A percentile compares a stretch with the other conserved stretches of the same genome.
phyloP scores from a whole-genome alignment of 495 filamentous ascomycete genomes.

The Neurospora terricola region DNA sequence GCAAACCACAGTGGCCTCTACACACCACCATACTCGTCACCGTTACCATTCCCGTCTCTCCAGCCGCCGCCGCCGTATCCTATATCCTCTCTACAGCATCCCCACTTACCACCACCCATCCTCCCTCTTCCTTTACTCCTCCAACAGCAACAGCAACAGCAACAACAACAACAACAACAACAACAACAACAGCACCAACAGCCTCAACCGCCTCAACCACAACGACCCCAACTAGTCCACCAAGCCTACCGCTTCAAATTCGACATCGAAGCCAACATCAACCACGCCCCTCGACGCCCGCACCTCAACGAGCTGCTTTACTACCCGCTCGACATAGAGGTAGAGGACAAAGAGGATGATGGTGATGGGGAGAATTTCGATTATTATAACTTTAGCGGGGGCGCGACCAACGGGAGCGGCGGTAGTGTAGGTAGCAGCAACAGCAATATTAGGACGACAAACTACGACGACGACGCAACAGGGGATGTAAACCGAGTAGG shows the following conservation, averaged over 20 bases:
- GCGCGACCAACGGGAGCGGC: background rate
- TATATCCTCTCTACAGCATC: background rate
- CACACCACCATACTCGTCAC: background rate
- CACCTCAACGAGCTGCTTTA: conserved; percentile 33
- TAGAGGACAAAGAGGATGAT: conserved; percentile 22
- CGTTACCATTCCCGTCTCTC: background rate
- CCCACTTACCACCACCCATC: background rate
- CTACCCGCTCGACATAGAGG: conserved; percentile 29
- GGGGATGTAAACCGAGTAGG: background rate
- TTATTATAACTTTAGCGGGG: background rate
- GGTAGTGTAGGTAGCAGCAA: background rate
- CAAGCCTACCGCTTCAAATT: conserved; percentile 42
- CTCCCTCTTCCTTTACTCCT: background rate
- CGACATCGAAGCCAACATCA: conserved; percentile 39
- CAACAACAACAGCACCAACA: conserved; percentile 4
- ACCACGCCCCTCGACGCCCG: conserved; percentile 32
- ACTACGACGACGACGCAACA: background rate
- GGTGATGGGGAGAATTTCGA: conserved; percentile 6
- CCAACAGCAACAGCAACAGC: background rate
- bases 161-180: background rate
- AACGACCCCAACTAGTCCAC: conserved; percentile 23
- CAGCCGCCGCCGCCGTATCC: background rate
- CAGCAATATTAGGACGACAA: background rate
- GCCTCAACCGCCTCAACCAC: background rate
- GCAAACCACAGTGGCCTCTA: background rate